Percentiles rank a stretch among this genome's conserved stretches.
Conservation (phyloP, 2,329 filamentous ascomycete species). For the Zasmidium cellare region DNA sequence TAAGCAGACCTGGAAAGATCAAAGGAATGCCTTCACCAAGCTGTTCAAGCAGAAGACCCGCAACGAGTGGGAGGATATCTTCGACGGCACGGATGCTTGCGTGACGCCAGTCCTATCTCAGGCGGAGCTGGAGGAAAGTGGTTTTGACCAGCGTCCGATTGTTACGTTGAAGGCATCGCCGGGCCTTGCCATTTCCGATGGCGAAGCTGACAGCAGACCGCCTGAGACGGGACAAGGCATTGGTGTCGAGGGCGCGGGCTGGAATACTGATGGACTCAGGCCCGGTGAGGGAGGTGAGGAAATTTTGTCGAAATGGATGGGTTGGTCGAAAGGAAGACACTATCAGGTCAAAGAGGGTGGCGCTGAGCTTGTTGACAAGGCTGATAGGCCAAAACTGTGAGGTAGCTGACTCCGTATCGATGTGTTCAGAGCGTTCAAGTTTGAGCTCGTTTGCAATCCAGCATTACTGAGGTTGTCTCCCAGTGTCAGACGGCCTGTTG, state of each 20-base stretch:
- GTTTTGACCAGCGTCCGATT: slow-evolving; percentile 68
- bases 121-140: slow-evolving; percentile 64
- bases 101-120: slow-evolving; percentile 84
- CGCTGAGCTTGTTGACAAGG: slow-evolving; percentile 45
- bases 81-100: slow-evolving; percentile 90
- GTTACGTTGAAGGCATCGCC: slow-evolving; percentile 72
- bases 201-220: slow-evolving; percentile 40
- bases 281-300: slow-evolving; percentile 74
- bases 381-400: slow-evolving; percentile 15
- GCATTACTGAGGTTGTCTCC: no score
- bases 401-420: no score
- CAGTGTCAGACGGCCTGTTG: no score
- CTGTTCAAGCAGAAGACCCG: slow-evolving; percentile 71
- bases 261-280: slow-evolving; percentile 58
- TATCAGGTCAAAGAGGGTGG: slow-evolving; percentile 67
- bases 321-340: slow-evolving; percentile 71
- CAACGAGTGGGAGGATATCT: slow-evolving; percentile 78
- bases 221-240: slow-evolving; percentile 60
- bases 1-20: slow-evolving; percentile 64
- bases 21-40: slow-evolving; percentile 61
- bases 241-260: slow-evolving; percentile 67
- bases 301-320: slow-evolving; percentile 69
- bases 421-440: no score
- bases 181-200: slow-evolving; percentile 60
- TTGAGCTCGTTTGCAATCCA: no score